These are phyloP conservation scores for Chlorociboria aeruginascens DNA, from an alignment of 495 filamentous ascomycete species.

Conservation along the genomic window DNA sequence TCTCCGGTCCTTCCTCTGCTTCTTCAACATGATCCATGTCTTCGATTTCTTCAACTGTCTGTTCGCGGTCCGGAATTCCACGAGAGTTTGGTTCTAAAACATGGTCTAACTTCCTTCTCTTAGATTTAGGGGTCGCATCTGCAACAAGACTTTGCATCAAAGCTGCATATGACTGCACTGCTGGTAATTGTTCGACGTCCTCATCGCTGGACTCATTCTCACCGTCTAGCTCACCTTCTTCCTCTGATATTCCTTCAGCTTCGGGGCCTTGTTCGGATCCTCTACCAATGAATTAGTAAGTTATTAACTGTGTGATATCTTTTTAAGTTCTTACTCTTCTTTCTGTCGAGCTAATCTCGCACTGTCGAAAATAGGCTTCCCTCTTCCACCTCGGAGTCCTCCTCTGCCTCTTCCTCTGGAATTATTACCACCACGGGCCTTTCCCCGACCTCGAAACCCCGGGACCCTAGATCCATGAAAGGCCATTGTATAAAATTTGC, in stretches of 20 bases:
- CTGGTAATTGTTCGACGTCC: constrained; percentile 26
- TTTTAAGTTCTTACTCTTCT: constrained; percentile 19
- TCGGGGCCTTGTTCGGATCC: constrained; percentile 16
- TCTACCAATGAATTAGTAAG: constrained; percentile 4
- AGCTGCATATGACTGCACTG: constrained; percentile 46
- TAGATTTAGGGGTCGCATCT: constrained; percentile 43
- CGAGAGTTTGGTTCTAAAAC: constrained; percentile 2
- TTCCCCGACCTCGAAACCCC: constrained; percentile 12
- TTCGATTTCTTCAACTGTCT: constrained; percentile 20
- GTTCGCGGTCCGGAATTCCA: constrained; percentile 18
- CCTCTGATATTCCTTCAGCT: constrained; percentile 25
- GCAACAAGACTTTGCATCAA: constrained; percentile 52
- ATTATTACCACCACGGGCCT: constrained; percentile 13
- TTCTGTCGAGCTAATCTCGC: constrained; percentile 24
- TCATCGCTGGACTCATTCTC: constrained; percentile 24
- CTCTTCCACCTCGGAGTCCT: constrained; percentile 25
- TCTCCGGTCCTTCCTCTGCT: constrained; percentile 32
- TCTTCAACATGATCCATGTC: constrained; percentile 37
- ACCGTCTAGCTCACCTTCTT: constrained; percentile 31
- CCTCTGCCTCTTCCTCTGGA: constrained; percentile 25
- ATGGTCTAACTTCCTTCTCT: constrained; percentile 54
- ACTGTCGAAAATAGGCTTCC: constrained; percentile 25
- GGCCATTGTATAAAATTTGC: constrained; percentile 10
- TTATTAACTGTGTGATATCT: not conserved
- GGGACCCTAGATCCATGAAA: constrained; percentile 18